Evolutionary conservation across 106 monocot species (phyloP).

Genomic region (Dendrobium chrysotoxum): DNA sequence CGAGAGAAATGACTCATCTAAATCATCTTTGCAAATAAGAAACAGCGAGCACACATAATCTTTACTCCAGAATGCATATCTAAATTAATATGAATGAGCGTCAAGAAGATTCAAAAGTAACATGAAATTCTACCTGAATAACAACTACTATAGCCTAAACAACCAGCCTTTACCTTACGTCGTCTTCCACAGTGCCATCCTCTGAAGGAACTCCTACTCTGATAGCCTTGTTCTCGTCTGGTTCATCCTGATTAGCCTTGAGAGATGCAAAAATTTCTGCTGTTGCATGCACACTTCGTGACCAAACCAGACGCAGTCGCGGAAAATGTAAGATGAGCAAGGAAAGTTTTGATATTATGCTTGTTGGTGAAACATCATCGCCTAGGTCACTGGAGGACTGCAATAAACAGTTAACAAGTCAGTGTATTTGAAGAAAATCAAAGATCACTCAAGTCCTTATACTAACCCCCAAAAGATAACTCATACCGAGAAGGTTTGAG

Average conservation of each 20-base stretch:
- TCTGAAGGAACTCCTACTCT: conserved; percentile 92
- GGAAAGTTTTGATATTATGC: conserved; percentile 88
- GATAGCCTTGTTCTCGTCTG: conserved; percentile 78
- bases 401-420: conserved; percentile 11
- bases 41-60: too few relatives aligned
- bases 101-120: background rate
- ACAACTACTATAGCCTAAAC: background rate
- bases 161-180: conserved; percentile 54
- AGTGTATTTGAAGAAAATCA: background rate
- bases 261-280: conserved; percentile 93
- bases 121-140: background rate
- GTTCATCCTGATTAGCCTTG: conserved; percentile 96
- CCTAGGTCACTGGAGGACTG: conserved; percentile 91
- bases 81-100: background rate
- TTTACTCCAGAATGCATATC: too few relatives aligned
- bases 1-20: background rate
- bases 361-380: conserved; percentile 76
- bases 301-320: conserved; percentile 90
- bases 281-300: conserved; percentile 88
- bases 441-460: background rate
- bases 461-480: background rate
- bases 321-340: conserved; percentile 94
- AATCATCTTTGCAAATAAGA: background rate
- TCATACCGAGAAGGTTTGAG: background rate
- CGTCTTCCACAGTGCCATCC: conserved; percentile 82